Percentiles rank a stretch among this genome's conserved stretches.
phyloP scores from a whole-genome alignment of 371 early-diverging fungal species.

The Haplosporangium sp. region DNA sequence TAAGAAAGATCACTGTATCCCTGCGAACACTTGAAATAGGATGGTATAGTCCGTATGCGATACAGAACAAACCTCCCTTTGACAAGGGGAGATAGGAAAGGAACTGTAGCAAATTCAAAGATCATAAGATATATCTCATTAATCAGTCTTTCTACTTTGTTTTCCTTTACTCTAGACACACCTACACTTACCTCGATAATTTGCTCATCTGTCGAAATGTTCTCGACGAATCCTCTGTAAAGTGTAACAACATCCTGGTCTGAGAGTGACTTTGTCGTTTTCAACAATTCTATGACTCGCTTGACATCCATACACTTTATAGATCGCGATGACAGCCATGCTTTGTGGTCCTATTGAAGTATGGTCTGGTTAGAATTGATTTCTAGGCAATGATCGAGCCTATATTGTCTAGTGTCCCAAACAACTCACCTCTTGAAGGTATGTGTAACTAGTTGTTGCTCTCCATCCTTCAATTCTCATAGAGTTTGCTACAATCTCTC shows the following conservation, averaged over 20 bases:
- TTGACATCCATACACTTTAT: slow-evolving; percentile 78
- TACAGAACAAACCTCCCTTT: slow-evolving; percentile 84
- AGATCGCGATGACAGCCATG: slow-evolving; percentile 51
- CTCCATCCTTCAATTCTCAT: slow-evolving; percentile 17
- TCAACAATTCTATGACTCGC: slow-evolving; percentile 75
- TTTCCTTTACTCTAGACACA: too few relatives aligned
- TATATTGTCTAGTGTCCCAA: not conserved
- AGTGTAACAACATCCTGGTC: slow-evolving; percentile 75
- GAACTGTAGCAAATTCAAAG: slow-evolving; percentile 59
- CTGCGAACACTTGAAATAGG: slow-evolving; percentile 69
- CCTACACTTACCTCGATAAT: slow-evolving; percentile 76
- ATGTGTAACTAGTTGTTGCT: not conserved
- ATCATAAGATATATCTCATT: too few relatives aligned
- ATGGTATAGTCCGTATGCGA: slow-evolving; percentile 87
- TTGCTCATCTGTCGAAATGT: slow-evolving; percentile 77
- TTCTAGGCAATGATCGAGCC: not conserved
- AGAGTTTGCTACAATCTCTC: slow-evolving; percentile 76
- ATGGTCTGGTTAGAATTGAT: not conserved
- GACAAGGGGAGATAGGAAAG: slow-evolving; percentile 83
- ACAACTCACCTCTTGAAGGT: not conserved
- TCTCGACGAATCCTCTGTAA: slow-evolving; percentile 72
- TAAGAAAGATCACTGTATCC: slow-evolving; percentile 76
- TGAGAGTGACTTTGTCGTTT: slow-evolving; percentile 65
- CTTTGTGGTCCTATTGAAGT: not conserved
- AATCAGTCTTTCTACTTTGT: too few relatives aligned